Conservation (phyloP, 139 green algal genomes). For the Chlorella sp. region DNA sequence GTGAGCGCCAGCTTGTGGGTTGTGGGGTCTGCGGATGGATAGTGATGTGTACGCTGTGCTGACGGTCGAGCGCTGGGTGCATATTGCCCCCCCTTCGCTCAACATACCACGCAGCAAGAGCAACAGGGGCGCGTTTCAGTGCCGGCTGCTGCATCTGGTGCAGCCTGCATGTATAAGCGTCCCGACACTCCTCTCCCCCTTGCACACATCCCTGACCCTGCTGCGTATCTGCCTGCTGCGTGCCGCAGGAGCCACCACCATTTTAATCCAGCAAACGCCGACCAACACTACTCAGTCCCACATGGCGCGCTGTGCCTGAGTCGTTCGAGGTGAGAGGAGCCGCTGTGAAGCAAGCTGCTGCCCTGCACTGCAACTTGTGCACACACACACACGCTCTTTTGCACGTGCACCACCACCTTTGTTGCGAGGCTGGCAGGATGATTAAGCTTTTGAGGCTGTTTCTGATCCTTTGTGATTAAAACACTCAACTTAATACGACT, state of each 20-base stretch:
- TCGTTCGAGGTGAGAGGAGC: no score
- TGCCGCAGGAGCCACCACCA: no score
- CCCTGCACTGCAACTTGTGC: not conserved
- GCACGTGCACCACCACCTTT: not conserved
- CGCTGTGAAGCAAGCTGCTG: no score
- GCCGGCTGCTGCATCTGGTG: conserved; percentile 28
- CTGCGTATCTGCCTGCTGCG: not conserved
- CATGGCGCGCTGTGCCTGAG: not conserved
- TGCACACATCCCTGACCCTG: not conserved
- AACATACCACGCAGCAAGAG: conserved; percentile 54
- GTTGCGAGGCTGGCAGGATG: conserved; percentile 9
- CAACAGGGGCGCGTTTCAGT: conserved; percentile 43
- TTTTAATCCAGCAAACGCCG: not conserved
- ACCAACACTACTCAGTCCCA: not conserved
- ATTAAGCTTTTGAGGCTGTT: conserved; percentile 56
- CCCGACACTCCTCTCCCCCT: conserved; percentile 19
- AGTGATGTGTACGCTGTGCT: not conserved
- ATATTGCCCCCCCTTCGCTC: conserved; percentile 38
- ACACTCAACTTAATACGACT: conserved; percentile 43
- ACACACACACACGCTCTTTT: not conserved
- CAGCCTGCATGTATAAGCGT: conserved; percentile 43
- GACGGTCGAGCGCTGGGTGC: conserved; percentile 52
- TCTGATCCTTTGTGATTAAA: conserved; percentile 51
- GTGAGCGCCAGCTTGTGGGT: not conserved
- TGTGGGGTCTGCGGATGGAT: not conserved